phyloP scores from a whole-genome alignment of 768 basidiomycete species.

The Pholiota microspora region DNA sequence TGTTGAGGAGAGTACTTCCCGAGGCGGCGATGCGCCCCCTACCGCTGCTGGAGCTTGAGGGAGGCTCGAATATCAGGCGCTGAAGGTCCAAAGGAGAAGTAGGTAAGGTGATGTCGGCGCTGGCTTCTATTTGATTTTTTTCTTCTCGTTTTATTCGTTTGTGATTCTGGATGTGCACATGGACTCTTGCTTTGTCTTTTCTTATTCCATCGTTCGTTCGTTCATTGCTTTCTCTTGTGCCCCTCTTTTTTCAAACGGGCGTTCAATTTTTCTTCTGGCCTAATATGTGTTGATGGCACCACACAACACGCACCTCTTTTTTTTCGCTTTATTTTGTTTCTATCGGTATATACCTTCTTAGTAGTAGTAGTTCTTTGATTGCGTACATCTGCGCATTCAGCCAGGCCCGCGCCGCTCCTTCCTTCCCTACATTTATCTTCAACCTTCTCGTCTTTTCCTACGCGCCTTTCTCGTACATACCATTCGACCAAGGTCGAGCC shows the following conservation, averaged over 20 bases:
- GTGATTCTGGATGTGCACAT: background rate
- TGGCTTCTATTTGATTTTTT: background rate
- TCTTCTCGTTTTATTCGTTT: background rate
- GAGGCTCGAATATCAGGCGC: background rate
- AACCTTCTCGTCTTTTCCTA: no score
- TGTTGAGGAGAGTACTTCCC: background rate
- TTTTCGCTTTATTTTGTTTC: background rate
- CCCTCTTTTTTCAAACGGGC: background rate
- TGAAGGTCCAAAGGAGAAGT: background rate
- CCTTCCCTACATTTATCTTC: background rate
- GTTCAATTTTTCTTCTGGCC: background rate
- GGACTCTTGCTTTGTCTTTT: background rate
- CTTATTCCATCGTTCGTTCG: no score
- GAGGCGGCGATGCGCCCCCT: background rate
- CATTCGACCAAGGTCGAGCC: no score
- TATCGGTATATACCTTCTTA: background rate
- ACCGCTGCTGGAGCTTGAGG: background rate
- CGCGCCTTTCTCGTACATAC: no score
- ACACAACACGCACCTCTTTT: background rate
- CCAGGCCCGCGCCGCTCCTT: background rate
- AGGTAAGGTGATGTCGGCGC: background rate
- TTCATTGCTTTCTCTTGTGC: no score
- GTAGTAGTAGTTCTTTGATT: background rate
- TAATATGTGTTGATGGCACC: background rate
- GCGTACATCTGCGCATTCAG: background rate